These are phyloP conservation scores for Cytospora paraplurivora DNA, from an alignment of 2,329 filamentous ascomycete species.

Conservation along the genomic window DNA sequence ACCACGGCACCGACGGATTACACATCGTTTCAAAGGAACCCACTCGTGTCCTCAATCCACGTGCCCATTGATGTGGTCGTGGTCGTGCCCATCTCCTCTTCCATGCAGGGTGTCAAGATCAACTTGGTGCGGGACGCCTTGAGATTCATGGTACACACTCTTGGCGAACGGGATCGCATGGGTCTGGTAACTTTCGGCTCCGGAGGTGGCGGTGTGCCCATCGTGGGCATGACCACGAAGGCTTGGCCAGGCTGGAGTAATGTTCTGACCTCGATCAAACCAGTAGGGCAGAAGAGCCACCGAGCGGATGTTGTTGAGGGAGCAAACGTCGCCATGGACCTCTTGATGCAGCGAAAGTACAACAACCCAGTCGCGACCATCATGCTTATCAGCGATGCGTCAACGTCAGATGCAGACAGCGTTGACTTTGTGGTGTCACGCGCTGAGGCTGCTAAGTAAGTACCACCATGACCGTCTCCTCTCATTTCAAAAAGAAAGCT, in stretches of 20 bases:
- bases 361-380: constrained; percentile 95
- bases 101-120: constrained; percentile 99
- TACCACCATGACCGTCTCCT: constrained; percentile 31
- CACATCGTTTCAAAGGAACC: constrained; percentile 66
- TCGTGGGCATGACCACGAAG: constrained; percentile 98
- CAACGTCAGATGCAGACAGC: constrained; percentile 89
- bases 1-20: constrained; percentile 93
- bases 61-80: constrained; percentile 95
- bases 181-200: constrained; percentile 96
- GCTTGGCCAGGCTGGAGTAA: constrained; percentile 90
- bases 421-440: constrained; percentile 97
- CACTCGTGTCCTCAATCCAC: constrained; percentile 63
- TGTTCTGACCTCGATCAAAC: constrained; percentile 82
- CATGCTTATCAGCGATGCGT: constrained; percentile 95
- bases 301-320: constrained; percentile 96
- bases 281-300: constrained; percentile 94
- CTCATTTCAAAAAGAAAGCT: constrained; percentile 26
- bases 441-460: constrained; percentile 93
- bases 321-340: constrained; percentile 96
- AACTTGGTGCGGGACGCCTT: constrained; percentile 89
- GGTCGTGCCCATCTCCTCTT: constrained; percentile 94
- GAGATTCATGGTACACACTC: constrained; percentile 84
- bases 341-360: constrained; percentile 96
- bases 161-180: constrained; percentile 95
- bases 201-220: constrained; percentile 85